Percentiles rank a stretch among this genome's conserved stretches.
Conservation (phyloP, 2,329 filamentous ascomycete species). For the Xylariaceae sp. region DNA sequence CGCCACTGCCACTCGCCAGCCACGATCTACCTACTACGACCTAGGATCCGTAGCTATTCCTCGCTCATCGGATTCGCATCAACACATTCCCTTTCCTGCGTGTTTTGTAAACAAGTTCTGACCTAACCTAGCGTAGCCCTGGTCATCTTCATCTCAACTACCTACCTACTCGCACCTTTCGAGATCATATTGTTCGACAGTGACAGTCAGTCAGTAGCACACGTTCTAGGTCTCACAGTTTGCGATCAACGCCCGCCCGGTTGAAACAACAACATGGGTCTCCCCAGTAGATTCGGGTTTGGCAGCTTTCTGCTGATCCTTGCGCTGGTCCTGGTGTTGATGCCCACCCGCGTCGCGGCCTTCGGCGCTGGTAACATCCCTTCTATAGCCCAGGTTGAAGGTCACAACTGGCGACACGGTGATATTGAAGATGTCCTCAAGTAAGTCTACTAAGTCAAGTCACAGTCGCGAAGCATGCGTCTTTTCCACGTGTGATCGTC, state of each 20-base stretch:
- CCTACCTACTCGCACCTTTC: not conserved
- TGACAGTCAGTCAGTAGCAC: too few relatives aligned
- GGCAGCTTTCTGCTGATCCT: slow-evolving; percentile 49
- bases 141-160: not conserved
- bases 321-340: slow-evolving; percentile 49
- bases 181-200: not conserved
- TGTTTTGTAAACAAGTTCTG: not conserved
- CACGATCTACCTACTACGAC: not conserved
- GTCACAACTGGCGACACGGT: slow-evolving; percentile 65
- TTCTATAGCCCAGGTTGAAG: slow-evolving; percentile 58
- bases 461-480: too few relatives aligned
- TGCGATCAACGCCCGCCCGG: not conserved
- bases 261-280: slow-evolving; percentile 39
- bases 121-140: not conserved
- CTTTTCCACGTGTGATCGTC: not conserved
- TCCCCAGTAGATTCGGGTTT: slow-evolving; percentile 41
- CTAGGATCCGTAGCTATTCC: too few relatives aligned
- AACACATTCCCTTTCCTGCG: not conserved
- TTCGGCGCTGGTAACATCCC: slow-evolving; percentile 70
- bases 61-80: not conserved
- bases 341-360: slow-evolving; percentile 52
- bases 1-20: not conserved
- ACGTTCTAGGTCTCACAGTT: not conserved
- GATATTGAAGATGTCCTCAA: slow-evolving; percentile 81
- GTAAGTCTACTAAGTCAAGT: slow-evolving; percentile 8